Conservation (phyloP, 2,329 filamentous ascomycete genomes). For the Neonectria punicea region DNA sequence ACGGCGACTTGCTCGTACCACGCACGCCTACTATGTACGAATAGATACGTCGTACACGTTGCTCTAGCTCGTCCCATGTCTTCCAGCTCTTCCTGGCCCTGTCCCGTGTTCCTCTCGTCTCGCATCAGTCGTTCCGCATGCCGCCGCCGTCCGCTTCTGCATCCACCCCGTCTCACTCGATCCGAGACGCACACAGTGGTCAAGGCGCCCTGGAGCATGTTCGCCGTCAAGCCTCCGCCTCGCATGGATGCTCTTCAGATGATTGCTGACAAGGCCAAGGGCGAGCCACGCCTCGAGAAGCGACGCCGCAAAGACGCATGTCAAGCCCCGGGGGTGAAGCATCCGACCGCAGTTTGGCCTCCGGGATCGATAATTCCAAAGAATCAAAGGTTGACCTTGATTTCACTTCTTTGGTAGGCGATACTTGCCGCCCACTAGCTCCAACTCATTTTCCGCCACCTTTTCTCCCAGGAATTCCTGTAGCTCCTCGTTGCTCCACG, state of each 20-base stretch:
- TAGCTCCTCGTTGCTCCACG: slow-evolving; percentile 89
- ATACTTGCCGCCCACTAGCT: slow-evolving; percentile 77
- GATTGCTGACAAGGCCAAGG: slow-evolving; percentile 4
- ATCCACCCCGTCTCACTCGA: slow-evolving; percentile 12
- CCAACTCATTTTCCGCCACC: slow-evolving; percentile 76
- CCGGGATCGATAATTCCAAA: slow-evolving; percentile 1
- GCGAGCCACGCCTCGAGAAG: background rate
- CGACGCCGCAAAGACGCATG: background rate
- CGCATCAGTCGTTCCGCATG: slow-evolving; percentile 5
- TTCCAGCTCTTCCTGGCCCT: background rate
- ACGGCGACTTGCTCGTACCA: background rate
- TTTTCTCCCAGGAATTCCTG: slow-evolving; percentile 82
- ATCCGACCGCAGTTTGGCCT: slow-evolving; percentile 6
- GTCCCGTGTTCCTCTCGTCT: background rate
- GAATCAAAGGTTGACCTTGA: slow-evolving; percentile 8
- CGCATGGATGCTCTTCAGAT: background rate
- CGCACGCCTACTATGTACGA: background rate
- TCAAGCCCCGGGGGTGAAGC: background rate
- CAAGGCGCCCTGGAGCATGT: background rate
- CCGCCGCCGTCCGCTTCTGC: slow-evolving; percentile 5
- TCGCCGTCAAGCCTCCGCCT: background rate
- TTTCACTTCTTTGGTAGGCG: slow-evolving; percentile 68
- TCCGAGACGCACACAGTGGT: slow-evolving; percentile 11
- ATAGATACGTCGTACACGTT: background rate
- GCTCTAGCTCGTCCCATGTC: background rate